Conservation (phyloP, 176 grass and related monocot species). For the Themeda triandra region DNA sequence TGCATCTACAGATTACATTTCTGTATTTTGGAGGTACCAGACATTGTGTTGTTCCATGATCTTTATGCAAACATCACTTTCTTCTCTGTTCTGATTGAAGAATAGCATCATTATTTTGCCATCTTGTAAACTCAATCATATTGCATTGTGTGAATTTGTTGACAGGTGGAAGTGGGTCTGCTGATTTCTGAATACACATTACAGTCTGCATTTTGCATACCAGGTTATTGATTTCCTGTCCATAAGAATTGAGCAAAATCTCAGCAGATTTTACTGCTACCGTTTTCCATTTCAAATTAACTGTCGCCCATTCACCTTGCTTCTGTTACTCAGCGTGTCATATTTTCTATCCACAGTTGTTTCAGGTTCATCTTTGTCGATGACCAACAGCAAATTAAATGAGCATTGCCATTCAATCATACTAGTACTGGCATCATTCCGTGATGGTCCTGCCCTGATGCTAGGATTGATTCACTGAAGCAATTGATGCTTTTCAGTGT, state of each 20-base stretch:
- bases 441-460: constrained; percentile 13
- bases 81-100: no score
- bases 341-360: background rate
- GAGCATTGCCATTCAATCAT: background rate
- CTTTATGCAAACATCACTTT: no score
- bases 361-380: background rate
- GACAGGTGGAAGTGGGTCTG: no score
- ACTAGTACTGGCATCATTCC: background rate
- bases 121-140: no score
- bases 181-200: background rate
- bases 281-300: background rate
- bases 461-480: background rate
- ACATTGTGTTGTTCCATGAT: no score
- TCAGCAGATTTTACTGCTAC: background rate
- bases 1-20: no score
- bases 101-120: no score
- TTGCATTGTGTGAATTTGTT: no score
- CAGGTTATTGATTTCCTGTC: background rate
- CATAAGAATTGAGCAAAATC: no score
- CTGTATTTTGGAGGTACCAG: no score
- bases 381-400: background rate
- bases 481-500: constrained; percentile 29
- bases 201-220: background rate
- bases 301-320: background rate
- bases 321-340: background rate